Conservation (phyloP, 192 early-diverging fungal species). For the Powellomyces hirtus region DNA sequence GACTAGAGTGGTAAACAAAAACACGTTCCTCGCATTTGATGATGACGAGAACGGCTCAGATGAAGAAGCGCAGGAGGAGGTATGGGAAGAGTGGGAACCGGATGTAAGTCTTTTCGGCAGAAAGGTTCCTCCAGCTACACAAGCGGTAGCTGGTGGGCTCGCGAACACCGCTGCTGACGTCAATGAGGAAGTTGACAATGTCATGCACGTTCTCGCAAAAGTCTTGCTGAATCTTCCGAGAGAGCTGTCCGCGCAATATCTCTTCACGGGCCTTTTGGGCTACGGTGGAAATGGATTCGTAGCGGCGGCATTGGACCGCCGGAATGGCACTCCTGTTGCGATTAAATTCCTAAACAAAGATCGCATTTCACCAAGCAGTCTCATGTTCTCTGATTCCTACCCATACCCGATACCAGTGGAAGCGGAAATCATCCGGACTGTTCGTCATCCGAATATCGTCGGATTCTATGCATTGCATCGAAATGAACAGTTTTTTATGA, state of each 20-base stretch:
- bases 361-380: background rate
- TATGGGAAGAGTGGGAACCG: slow-evolving; percentile 3
- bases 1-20: slow-evolving; percentile 5
- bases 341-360: slow-evolving; percentile 25
- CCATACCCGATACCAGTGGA: slow-evolving; percentile 15
- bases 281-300: slow-evolving; percentile 40
- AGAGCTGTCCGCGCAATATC: slow-evolving; percentile 20
- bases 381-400: slow-evolving; percentile 9
- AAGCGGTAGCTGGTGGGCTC: slow-evolving; percentile 8
- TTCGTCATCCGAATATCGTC: slow-evolving; percentile 27
- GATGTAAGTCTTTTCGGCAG: background rate
- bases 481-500: slow-evolving; percentile 16
- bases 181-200: slow-evolving; percentile 26
- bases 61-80: slow-evolving; percentile 16
- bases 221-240: slow-evolving; percentile 16
- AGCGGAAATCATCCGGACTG: slow-evolving; percentile 21
- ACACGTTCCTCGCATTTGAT: slow-evolving; percentile 4
- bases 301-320: slow-evolving; percentile 21
- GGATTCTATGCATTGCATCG: slow-evolving; percentile 14
- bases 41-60: slow-evolving; percentile 14
- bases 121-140: background rate
- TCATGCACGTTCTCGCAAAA: slow-evolving; percentile 28
- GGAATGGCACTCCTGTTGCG: slow-evolving; percentile 21
- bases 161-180: background rate
- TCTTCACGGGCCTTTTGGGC: slow-evolving; percentile 29